Base-by-base conservation (phyloP, 176 grass and related monocot species). In the Juncus effusus region DNA sequence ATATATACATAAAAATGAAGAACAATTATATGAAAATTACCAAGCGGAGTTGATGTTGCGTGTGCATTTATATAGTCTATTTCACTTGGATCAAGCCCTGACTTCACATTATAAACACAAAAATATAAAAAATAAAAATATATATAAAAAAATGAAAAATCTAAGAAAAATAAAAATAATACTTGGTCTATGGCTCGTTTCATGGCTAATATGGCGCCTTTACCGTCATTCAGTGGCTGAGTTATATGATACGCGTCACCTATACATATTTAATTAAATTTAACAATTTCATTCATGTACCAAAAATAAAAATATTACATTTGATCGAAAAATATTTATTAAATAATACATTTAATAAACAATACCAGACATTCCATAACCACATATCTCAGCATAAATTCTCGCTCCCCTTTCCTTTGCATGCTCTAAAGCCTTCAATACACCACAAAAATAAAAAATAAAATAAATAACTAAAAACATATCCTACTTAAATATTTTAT, bases 181-280 rank as follows among this genome's bases (percentile, higher is more conserved):
- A 89, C 93, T 81, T 97, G 93, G 2, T 84, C 75, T 42, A 97
- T 60, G 41, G 93, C 88, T 51, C 85, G 72, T 13, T 74, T 85
- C 88, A 97, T 92, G 67, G 93, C 82, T 80, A 97, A 86, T 56
- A 83, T 82, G 62, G 85, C 93, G 60, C 93, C 93, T 84, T 60
- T 92, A 65, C 93, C 88, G 49, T 82, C 78, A 39, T 55, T 79
- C 11, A 89, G 88, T 51, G 93, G 93, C 64, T 92, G 77, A 70
- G 93, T 97, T 75, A 97, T 97, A 72, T 97, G 93, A 69, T 97
- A 77, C 3, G 93, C 93, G 75, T 97, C 93, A 42, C 93, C 93
- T 97, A 66, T 69, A 45, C 66, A 51, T 3, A 36, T 42, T 28
- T 16, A n/a, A 12, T 36, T 56, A 47, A 45, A 54, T n/a, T 11